Evolutionary conservation across 108 stramenopile genomes (phyloP), one percentile per base, ranked within the genome.

Genomic region (Discostella stelligeroides): DNA sequence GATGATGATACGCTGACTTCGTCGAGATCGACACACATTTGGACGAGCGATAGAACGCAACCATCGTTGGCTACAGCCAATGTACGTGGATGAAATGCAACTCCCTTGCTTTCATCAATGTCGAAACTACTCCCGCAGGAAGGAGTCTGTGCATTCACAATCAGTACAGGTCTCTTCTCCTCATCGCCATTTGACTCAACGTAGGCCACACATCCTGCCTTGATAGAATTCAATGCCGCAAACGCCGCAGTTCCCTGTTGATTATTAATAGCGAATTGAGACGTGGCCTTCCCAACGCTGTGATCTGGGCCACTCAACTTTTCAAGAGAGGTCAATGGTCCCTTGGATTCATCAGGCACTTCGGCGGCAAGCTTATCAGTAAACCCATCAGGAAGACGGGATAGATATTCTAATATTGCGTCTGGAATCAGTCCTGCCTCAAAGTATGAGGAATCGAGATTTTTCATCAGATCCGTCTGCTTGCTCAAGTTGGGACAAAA

Each of bases 221-320:
- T 78, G 25, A 87, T 69, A 4, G 89, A 89, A 68, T 96, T 96
- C 63, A 96, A 60, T 18, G 95, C 95, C 11, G 91, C 89, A 85
- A 96, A 94, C 48, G 88, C 87, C 2, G 91, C 92, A 42, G 92
- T 96, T 34, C 95, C 95, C 67, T 94, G 95, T 71, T 96, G 95
- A 28, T 82, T 82, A 75, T 96, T 96, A 63, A 96, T 89, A 7
- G 91, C 89, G 76, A 91, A 90, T 74, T 96, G 92, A 25, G 84
- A 81, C 18, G 85, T 89, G 2, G 92, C 73, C 53, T 88, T 85
- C 15, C 95, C 95, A 6, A 94, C 76, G 50, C 51, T 63, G 77
- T 96, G 95, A 80, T 96, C 82, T 0, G 91, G 88, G 8, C 83
- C 81, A 70, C 88, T 88, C 57, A 96, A 65, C 62, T 82, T 87